These are phyloP conservation scores for Solidago caesia DNA, from an alignment of 129 eudicot species.

Conservation along the genomic window DNA sequence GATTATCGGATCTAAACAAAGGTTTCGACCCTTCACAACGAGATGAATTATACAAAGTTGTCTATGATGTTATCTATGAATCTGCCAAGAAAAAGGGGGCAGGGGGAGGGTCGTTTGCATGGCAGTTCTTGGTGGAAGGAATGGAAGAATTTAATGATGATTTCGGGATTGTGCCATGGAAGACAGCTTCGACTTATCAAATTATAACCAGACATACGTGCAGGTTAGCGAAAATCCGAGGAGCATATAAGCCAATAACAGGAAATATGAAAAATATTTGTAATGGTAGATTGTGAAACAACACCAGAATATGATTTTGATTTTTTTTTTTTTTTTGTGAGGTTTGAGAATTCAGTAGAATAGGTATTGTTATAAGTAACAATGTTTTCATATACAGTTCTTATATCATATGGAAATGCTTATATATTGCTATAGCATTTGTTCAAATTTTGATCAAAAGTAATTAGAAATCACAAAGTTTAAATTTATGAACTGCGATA, in stretches of 20 bases:
- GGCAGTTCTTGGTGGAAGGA: slow-evolving; percentile 94
- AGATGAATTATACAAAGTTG: slow-evolving; percentile 55
- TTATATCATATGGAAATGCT: slow-evolving; percentile 8
- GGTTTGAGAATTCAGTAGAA: slow-evolving; percentile 26
- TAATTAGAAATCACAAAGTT: no score
- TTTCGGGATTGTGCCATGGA: slow-evolving; percentile 86
- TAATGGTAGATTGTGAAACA: slow-evolving; percentile 29
- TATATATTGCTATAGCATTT: no score
- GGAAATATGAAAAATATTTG: slow-evolving; percentile 53
- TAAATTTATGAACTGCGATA: no score
- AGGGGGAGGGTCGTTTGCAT: slow-evolving; percentile 83
- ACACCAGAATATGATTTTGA: background rate
- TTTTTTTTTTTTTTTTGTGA: slow-evolving; percentile 1
- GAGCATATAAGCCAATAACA: slow-evolving; percentile 40
- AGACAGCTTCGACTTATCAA: slow-evolving; percentile 50
- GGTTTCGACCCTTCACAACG: slow-evolving; percentile 64
- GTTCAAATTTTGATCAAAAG: no score
- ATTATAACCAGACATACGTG: slow-evolving; percentile 74
- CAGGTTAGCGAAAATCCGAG: slow-evolving; percentile 53
- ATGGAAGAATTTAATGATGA: slow-evolving; percentile 86
- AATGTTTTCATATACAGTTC: slow-evolving; percentile 11
- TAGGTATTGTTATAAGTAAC: background rate
- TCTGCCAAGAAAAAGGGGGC: slow-evolving; percentile 70
- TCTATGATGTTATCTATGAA: slow-evolving; percentile 65
- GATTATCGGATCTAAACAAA: slow-evolving; percentile 64